These are phyloP conservation scores for Penicillium coffeae DNA, from an alignment of 495 filamentous ascomycete genomes.

Conservation along the genomic window DNA sequence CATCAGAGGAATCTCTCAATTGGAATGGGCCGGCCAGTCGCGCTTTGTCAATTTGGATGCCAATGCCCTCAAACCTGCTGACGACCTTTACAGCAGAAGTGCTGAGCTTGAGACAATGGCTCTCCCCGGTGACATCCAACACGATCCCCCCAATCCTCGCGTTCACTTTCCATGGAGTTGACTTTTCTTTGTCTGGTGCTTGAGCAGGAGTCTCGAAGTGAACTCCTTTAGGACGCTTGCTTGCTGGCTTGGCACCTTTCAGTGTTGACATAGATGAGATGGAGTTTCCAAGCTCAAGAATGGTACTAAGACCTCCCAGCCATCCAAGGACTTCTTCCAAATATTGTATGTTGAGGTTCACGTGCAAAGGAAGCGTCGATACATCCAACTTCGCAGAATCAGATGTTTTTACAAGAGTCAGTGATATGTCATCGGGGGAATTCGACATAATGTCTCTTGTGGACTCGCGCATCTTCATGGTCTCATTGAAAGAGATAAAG, in stretches of 20 bases:
- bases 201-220: conserved; percentile 57
- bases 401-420: conserved; percentile 53
- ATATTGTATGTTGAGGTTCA: conserved; percentile 73
- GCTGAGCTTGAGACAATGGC: conserved; percentile 66
- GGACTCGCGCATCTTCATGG: conserved; percentile 67
- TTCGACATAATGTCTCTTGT: conserved; percentile 57
- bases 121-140: conserved; percentile 69
- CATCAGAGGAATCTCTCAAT: conserved; percentile 41
- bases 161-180: conserved; percentile 61
- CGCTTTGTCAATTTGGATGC: conserved; percentile 70
- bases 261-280: conserved; percentile 68
- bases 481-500: conserved; percentile 69
- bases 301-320: conserved; percentile 89
- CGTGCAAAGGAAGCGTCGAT: conserved; percentile 73
- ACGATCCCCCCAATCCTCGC: conserved; percentile 71
- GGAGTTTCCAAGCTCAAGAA: conserved; percentile 82
- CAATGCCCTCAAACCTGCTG: conserved; percentile 62
- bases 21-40: conserved; percentile 65
- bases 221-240: conserved; percentile 56
- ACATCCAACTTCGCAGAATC: conserved; percentile 59
- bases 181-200: conserved; percentile 7
- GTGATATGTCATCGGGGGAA: conserved; percentile 59
- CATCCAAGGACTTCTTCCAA: conserved; percentile 83
- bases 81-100: conserved; percentile 79
- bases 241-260: conserved; percentile 28